Percentiles rank a stretch among this genome's conserved stretches.
These are phyloP conservation scores for Verticillium zaregamsianum DNA, from an alignment of 2,329 filamentous ascomycete genomes.

Conservation along the genomic window DNA sequence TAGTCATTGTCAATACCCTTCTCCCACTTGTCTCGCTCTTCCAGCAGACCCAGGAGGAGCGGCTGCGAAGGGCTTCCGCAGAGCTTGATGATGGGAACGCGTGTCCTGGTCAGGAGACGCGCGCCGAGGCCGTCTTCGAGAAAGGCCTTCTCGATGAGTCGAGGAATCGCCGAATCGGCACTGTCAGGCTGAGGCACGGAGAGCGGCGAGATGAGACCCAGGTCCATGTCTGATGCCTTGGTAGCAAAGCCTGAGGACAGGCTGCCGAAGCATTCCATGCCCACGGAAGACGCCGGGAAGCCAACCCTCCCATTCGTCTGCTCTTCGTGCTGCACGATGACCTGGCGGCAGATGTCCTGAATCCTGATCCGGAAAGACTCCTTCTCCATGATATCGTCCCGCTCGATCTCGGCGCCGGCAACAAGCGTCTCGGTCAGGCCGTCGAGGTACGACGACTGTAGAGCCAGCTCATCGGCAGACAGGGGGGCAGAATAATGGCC, in stretches of 20 bases:
- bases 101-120: slow-evolving; percentile 70
- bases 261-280: slow-evolving; percentile 76
- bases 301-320: slow-evolving; percentile 17
- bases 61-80: slow-evolving; percentile 65
- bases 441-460: slow-evolving; percentile 46
- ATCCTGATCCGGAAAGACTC: slow-evolving; percentile 64
- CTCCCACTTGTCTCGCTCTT: slow-evolving; percentile 71
- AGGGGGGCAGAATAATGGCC: slow-evolving; percentile 22
- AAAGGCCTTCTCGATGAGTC: slow-evolving; percentile 70
- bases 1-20: slow-evolving; percentile 40
- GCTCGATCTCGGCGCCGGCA: slow-evolving; percentile 56
- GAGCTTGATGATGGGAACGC: slow-evolving; percentile 84
- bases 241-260: slow-evolving; percentile 82
- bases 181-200: slow-evolving; percentile 51
- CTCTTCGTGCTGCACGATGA: slow-evolving; percentile 49
- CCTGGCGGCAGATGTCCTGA: slow-evolving; percentile 59
- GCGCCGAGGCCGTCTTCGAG: slow-evolving; percentile 71
- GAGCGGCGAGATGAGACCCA: slow-evolving; percentile 67
- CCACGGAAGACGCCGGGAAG: slow-evolving; percentile 55
- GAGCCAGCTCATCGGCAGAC: slow-evolving; percentile 38
- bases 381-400: slow-evolving; percentile 63
- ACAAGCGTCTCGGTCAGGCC: slow-evolving; percentile 44
- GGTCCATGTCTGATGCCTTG: slow-evolving; percentile 86
- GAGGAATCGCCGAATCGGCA: slow-evolving; percentile 60
- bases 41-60: slow-evolving; percentile 56